Base-by-base conservation (phyloP, 2,329 filamentous ascomycete species). In the Hymenoscyphus albidus region DNA sequence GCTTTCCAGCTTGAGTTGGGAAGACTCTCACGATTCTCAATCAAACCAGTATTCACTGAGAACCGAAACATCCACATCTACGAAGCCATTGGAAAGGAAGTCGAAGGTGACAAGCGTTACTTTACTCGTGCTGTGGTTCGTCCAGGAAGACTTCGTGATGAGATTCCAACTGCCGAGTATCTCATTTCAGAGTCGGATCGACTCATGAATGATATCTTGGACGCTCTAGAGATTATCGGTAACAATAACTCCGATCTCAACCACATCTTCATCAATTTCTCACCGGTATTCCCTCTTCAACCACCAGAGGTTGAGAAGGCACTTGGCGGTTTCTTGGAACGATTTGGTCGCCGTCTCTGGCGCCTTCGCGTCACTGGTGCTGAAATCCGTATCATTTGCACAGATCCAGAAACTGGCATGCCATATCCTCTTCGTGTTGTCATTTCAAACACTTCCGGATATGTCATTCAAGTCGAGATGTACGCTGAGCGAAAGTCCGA, bases 231-330 rank as follows among this genome's bases (percentile, higher is more conserved):
- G 83, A 97, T 99, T 73, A 96, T 97, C 75, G 95, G 95, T 76
- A 97, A 97, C 84, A 98, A 97, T 82, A 96, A 96, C 82, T 97
- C 95, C 61, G 95, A 99, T 83, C 85, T 99, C 76, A 99, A 99
- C 84, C 95, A 99, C 81, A 95, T 99, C 84, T 99, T 99, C 83
- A 95, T 99, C 84, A 98, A 99, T 85, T 99, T 99, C 82, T 95
- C 92, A 0, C 92, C 93, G 10, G 91, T 97, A 65, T 98, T 99
- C 88, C 92, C 93, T 76, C 87, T 99, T 59, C 84, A 92, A 74
- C 93, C 95, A 3, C 81, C 87, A 65, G 92, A 97, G 80, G 92
- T 99, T 16, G 93, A 98, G 80, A 87, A 96, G 78, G 94, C 92
- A 38, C 87, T 99, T 31, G 92, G 90, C 75, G 93, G 93, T 63